Conservation (phyloP, 305 asterid genomes). For the Fraxinus dipetala region DNA sequence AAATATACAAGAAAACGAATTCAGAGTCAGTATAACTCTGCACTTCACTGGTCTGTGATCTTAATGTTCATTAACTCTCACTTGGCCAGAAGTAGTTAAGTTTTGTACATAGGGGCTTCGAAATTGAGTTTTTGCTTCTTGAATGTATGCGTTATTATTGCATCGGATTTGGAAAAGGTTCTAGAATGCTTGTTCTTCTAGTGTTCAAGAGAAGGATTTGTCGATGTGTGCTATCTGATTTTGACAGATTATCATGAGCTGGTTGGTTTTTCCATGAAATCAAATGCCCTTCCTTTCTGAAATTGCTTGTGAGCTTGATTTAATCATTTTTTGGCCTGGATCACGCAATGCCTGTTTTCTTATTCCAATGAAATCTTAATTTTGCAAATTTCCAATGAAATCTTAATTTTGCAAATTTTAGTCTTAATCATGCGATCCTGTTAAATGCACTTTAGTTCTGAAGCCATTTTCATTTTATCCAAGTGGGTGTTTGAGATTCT, state of each 20-base stretch:
- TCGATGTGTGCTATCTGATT: neutral
- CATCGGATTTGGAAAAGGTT: neutral
- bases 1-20: constrained; percentile 6
- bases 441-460: neutral
- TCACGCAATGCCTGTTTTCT: neutral
- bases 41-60: neutral
- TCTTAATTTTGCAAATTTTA: neutral
- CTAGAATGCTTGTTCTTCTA: neutral
- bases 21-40: neutral
- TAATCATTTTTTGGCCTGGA: neutral
- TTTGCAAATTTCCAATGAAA: neutral
- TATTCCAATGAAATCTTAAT: neutral
- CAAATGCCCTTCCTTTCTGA: neutral
- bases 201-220: neutral
- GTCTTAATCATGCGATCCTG: constrained; percentile 1
- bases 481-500: neutral
- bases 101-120: neutral
- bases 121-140: neutral
- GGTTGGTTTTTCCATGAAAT: neutral
- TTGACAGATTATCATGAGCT: neutral
- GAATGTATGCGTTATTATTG: neutral
- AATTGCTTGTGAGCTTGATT: neutral
- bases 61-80: neutral
- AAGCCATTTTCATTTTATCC: constrained; percentile 2
- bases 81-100: neutral